A percentile compares a stretch with the other conserved stretches of the same genome.
Conservation (phyloP, 2,329 filamentous ascomycete species). For the Phyllosticta citrichinensis region DNA sequence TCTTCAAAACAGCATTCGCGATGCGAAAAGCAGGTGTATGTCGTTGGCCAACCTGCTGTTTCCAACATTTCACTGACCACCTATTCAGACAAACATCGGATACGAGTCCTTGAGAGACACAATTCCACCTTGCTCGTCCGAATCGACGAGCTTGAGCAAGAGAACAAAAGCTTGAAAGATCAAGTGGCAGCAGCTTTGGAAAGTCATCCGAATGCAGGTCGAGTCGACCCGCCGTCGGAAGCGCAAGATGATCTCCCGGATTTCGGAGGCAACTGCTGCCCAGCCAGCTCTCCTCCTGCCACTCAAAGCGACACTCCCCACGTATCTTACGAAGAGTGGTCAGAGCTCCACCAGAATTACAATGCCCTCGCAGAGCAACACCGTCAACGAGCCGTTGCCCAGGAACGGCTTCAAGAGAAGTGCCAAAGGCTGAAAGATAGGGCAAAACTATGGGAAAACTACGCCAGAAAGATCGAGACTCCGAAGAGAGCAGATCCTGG, state of each 20-base stretch:
- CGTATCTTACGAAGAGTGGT: neutral
- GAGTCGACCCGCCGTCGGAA: neutral
- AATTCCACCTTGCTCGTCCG: neutral
- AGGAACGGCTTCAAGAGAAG: neutral
- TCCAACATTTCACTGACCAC: neutral
- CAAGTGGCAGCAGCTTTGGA: conserved; percentile 3
- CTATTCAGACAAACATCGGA: neutral
- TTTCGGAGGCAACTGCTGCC: neutral
- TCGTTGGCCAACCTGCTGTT: neutral
- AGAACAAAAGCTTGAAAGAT: conserved; percentile 14
- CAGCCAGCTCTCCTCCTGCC: neutral
- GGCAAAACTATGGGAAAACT: neutral
- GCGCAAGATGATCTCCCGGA: neutral
- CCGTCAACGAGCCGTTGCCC: neutral
- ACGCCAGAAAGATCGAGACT: neutral
- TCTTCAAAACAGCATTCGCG: neutral
- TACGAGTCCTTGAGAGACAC: neutral
- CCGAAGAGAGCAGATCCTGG: neutral
- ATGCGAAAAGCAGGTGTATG: neutral
- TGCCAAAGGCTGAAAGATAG: neutral
- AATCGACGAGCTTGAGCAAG: conserved; percentile 4
- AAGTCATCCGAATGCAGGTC: neutral
- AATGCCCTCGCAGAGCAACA: neutral
- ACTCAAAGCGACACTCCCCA: neutral
- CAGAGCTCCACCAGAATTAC: neutral